Evolutionary conservation across 1,284 basidiomycete genomes (phyloP).

Genomic region (Pholiota adiposa): DNA sequence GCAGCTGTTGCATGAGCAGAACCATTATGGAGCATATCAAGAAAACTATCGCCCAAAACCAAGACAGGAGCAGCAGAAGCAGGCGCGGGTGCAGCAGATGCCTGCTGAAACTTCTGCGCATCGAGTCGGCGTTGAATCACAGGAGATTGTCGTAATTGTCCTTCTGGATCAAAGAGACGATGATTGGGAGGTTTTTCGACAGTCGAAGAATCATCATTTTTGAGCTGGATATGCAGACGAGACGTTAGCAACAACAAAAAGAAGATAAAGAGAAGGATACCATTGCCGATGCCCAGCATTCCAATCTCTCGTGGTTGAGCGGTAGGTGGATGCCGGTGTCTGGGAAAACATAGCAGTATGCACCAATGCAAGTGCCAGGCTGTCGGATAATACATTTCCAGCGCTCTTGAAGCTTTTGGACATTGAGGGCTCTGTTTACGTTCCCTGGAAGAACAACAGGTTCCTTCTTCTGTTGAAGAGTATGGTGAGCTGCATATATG

Average conservation of each 20-base stretch:
- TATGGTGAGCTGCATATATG: not conserved
- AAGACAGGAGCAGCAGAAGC: too few species aligned
- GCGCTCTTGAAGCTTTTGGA: constrained; percentile 1
- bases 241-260: not conserved
- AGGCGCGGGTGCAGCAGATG: too few species aligned
- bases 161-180: constrained; percentile 4
- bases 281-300: constrained; percentile 10
- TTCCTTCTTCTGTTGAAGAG: not conserved
- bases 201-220: not conserved
- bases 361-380: not conserved
- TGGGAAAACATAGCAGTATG: constrained; percentile 4
- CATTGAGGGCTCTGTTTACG: not conserved
- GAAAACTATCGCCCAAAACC: too few species aligned
- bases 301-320: constrained; percentile 1
- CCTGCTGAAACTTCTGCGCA: not conserved
- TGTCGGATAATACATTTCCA: too few species aligned
- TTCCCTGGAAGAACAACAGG: constrained; percentile 7
- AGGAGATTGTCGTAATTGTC: not conserved
- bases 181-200: constrained; percentile 9
- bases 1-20: too few species aligned
- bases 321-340: constrained; percentile 1
- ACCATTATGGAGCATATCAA: too few species aligned
- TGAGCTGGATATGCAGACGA: not conserved
- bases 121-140: constrained; percentile 10
- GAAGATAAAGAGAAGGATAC: not conserved